phyloP scores from a whole-genome alignment of 495 filamentous ascomycete genomes.

The Annulohypoxylon nitens region DNA sequence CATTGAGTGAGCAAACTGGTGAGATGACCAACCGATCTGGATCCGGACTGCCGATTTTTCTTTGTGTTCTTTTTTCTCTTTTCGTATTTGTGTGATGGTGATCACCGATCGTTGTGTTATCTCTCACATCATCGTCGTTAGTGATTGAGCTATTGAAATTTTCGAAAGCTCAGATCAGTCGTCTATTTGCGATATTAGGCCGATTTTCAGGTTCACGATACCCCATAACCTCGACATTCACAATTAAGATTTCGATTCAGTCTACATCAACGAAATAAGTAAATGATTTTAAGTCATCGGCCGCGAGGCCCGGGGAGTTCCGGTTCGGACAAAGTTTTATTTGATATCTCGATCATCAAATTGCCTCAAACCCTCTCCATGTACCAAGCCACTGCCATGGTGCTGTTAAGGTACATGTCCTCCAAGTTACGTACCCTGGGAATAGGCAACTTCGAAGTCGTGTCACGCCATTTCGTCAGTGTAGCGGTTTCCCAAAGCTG shows the following conservation, averaged over 20 bases:
- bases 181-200: conserved; percentile 3
- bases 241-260: not conserved
- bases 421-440: not conserved
- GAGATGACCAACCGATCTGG: conserved; percentile 20
- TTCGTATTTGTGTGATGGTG: conserved; percentile 1
- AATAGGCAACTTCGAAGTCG: not conserved
- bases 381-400: not conserved
- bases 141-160: not conserved
- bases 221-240: not conserved
- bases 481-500: too few species aligned
- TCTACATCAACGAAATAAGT: not conserved
- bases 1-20: conserved; percentile 22
- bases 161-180: not conserved
- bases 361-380: not conserved
- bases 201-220: conserved; percentile 5
- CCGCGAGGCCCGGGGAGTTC: conserved; percentile 3
- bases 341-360: not conserved
- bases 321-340: not conserved
- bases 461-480: not conserved
- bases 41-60: not conserved
- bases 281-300: not conserved
- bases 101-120: not conserved
- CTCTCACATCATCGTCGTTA: not conserved
- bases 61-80: conserved; percentile 1
- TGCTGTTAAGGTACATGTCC: not conserved